Percentiles rank a stretch among this genome's conserved stretches.
phyloP scores from a whole-genome alignment of 148 eudicot genomes.

The Simmondsia chinensis region DNA sequence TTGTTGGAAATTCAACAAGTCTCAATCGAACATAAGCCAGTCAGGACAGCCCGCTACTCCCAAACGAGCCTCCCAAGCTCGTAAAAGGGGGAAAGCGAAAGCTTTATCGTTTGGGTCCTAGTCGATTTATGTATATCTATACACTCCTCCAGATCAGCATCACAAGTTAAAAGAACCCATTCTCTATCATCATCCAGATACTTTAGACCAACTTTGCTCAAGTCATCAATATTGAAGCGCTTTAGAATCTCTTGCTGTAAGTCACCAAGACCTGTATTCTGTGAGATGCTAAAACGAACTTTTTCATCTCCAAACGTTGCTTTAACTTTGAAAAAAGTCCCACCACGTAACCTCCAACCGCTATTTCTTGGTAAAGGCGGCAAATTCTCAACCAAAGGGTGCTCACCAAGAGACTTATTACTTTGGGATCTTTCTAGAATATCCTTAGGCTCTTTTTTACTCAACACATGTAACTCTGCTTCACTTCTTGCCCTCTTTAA shows the following conservation, averaged over 20 bases:
- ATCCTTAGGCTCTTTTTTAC: slow-evolving; percentile 26
- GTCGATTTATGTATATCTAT: slow-evolving; percentile 52
- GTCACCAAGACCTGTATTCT: slow-evolving; percentile 43
- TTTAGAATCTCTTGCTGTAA: slow-evolving; percentile 42
- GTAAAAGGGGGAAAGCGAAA: slow-evolving; percentile 23
- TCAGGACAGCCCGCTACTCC: slow-evolving; percentile 32
- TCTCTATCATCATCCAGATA: slow-evolving; percentile 79
- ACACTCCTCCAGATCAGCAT: slow-evolving; percentile 75
- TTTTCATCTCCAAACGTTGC: slow-evolving; percentile 65
- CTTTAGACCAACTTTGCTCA: slow-evolving; percentile 38
- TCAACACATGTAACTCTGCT: slow-evolving; percentile 19
- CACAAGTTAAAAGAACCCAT: slow-evolving; percentile 88
- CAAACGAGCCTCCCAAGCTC: slow-evolving; percentile 38
- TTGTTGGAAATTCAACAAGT: too few species aligned
- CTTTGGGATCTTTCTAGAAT: slow-evolving; percentile 32
- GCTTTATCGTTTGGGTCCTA: slow-evolving; percentile 44
- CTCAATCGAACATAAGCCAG: too few species aligned
- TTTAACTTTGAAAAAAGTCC: slow-evolving; percentile 38
- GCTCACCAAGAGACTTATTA: slow-evolving; percentile 26
- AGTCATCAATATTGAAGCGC: slow-evolving; percentile 40
- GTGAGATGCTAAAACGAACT: slow-evolving; percentile 50
- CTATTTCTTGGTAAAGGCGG: slow-evolving; percentile 13
- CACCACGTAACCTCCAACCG: slow-evolving; percentile 18
- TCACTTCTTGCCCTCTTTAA: slow-evolving; percentile 43
- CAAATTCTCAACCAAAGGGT: slow-evolving; percentile 16